Base-by-base conservation (phyloP, 805 yeast species). In the Yarrowia osloensis region DNA sequence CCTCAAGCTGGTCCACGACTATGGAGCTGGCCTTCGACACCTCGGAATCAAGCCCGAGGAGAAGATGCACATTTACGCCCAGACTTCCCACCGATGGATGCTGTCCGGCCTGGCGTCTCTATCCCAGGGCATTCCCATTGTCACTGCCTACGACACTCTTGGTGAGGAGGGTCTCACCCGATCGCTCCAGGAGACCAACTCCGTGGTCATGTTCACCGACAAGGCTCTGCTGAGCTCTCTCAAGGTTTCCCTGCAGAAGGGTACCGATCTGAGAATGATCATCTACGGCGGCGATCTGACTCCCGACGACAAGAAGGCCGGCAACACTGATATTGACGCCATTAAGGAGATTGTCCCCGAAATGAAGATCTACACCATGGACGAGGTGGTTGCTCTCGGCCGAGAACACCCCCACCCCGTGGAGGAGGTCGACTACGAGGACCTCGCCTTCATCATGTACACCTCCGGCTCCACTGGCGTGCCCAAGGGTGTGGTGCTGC, bases 61-160 rank as follows among this genome's bases (percentile, higher is more conserved):
- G 71, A 85, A 84, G 71, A 76, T 94, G 72, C 97, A 92, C 77
- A 84, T 94, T 66, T 95, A 88, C 78, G 97, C 97, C 28, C 78
- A 90, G 22, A 95, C 99, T 15, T 89, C 96, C 17, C 88, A 85
- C 67, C 86, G 86, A 74, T 94, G 98, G 98, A 85, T 94, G 91
- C 89, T 90, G 79, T 84, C 90, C 35, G 94, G 86, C 70, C 77
- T 91, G 68, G 97, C 93, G 17, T 83, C 91, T 65, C 85, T 86
- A 72, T 81, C 92, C 65, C 97, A 91, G 78, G 79, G 84, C 61
- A 88, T 95, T 69, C 90, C 98, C 26, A 84, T 89, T 67, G 98
- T 92, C 46, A 95, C 99, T 17, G 98, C 99, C 42, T 95, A 95
- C 78, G 98, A 93, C 77, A 91, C 97, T 49, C 82, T 93, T 71